Evolutionary conservation across 2,329 filamentous ascomycete species (phyloP), one percentile per base, ranked within the genome.

Genomic region (Diaporthe citriasiana): DNA sequence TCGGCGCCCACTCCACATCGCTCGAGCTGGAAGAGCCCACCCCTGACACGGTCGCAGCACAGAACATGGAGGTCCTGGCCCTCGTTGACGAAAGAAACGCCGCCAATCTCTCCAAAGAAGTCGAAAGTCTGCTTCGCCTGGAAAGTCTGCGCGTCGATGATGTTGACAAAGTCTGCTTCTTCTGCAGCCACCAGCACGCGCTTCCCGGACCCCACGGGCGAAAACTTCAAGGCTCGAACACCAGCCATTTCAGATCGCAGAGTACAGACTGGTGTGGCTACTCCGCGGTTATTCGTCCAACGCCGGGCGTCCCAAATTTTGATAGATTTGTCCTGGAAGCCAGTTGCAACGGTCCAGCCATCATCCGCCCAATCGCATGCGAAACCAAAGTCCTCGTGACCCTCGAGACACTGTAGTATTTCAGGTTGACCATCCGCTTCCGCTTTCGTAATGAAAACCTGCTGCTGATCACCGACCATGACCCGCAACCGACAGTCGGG

Each of bases 281-380:
- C 71, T 8, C 89, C 89, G 6, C 87, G 83, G 12, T 87, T 87
- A 71, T 87, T 84, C 57, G 83, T 87, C 92, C 93, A 94, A 71
- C 89, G 90, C 12, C 94, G 89, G 10, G 93, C 92, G 80, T 96
- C 94, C 91, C 93, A 95, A 65, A 96, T 90, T 76, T 91, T 90
- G 77, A 95, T 87, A 38, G 87, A 88, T 80, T 89, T 92, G 81
- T 96, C 94, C 81, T 96, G 93, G 75, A 92, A 93, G 30, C 92
- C 93, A 0, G 94, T 95, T 17, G 94, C 94, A 27, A 95, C 88
- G 17, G 91, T 92, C 84, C 91, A 91, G 42, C 93, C 93, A 79
- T 95, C 92, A 70, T 93, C 91, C 25, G 93, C 92, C 94, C 94
- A 96, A 77, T 93, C 93, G 78, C 93, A 95, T 1, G 93, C 91